Evolutionary conservation across 2,329 filamentous ascomycete species (phyloP).

Genomic region (Epicoccum nigrum): DNA sequence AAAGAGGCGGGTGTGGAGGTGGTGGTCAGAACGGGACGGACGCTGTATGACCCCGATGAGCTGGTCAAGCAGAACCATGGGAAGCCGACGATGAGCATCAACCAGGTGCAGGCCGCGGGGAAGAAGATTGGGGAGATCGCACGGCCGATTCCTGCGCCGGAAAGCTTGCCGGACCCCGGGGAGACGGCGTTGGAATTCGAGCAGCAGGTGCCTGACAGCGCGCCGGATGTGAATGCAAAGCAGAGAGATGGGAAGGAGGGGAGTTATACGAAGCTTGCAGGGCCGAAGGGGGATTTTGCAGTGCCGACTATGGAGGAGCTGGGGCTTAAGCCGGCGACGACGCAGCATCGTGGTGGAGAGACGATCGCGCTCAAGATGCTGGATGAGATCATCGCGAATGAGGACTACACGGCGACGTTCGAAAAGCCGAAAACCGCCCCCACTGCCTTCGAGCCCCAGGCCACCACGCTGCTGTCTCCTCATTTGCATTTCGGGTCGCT

Average conservation of each 20-base stretch:
- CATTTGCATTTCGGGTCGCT: conserved; percentile 77
- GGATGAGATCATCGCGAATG: conserved; percentile 64
- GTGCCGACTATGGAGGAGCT: conserved; percentile 75
- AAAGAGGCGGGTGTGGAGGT: conserved; percentile 70
- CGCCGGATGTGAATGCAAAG: conserved; percentile 66
- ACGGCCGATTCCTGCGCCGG: conserved; percentile 66
- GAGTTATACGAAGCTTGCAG: conserved; percentile 66
- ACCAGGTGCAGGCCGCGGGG: conserved; percentile 66
- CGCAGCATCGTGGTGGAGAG: conserved; percentile 74
- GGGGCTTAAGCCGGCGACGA: conserved; percentile 65
- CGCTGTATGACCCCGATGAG: conserved; percentile 75
- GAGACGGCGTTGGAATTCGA: conserved; percentile 65
- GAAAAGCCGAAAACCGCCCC: conserved; percentile 78
- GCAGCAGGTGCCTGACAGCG: conserved; percentile 58
- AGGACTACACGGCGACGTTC: conserved; percentile 74
- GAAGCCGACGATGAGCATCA: conserved; percentile 77
- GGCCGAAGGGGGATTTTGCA: conserved; percentile 71
- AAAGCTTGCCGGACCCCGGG: conserved; percentile 67
- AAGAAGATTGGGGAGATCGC: conserved; percentile 67
- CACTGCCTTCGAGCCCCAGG: conserved; percentile 73
- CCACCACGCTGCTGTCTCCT: conserved; percentile 75
- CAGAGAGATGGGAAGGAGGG: conserved; percentile 61
- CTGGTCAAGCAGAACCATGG: conserved; percentile 69
- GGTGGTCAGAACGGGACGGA: conserved; percentile 68
- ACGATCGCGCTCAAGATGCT: conserved; percentile 65